Percentiles rank a stretch among this genome's conserved stretches.
phyloP scores from a whole-genome alignment of 1,139 yeast species.

The Barnettozyma hawaiiensis region DNA sequence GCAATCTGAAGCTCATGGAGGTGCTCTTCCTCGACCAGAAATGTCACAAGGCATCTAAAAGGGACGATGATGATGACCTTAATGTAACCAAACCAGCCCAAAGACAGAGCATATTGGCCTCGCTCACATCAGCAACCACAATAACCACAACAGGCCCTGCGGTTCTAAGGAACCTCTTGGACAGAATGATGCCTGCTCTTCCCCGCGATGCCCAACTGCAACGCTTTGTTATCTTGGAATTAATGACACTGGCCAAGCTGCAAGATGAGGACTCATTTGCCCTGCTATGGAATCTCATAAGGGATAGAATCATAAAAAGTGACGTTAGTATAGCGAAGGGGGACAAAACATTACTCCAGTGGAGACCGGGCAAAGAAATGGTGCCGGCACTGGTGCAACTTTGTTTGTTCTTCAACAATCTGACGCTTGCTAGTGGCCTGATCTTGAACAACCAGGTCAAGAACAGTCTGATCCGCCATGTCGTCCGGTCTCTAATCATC shows the following conservation, averaged over 20 bases:
- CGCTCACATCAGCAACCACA: not conserved
- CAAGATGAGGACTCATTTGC: not conserved
- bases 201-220: conserved; percentile 4
- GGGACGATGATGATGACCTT: not conserved
- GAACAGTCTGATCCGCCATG: not conserved
- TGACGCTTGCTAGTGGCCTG: conserved; percentile 1
- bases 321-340: not conserved
- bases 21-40: conserved; percentile 4
- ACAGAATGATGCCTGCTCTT: not conserved
- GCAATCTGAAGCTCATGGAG: conserved; percentile 9
- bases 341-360: not conserved
- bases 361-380: not conserved
- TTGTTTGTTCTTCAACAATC: conserved; percentile 5
- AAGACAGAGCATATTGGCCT: conserved; percentile 2
- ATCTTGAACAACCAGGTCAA: not conserved
- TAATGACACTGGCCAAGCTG: conserved; percentile 4
- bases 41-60: not conserved
- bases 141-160: conserved; percentile 1
- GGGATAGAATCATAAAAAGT: not conserved
- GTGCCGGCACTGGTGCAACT: conserved; percentile 2
- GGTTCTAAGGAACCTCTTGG: conserved; percentile 6
- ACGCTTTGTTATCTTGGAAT: conserved; percentile 6
- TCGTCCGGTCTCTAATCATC: conserved; percentile 12
- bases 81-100: not conserved
- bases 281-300: conserved; percentile 1